Base-by-base conservation (phyloP, 805 yeast genomes). In the Spathaspora sp. region DNA sequence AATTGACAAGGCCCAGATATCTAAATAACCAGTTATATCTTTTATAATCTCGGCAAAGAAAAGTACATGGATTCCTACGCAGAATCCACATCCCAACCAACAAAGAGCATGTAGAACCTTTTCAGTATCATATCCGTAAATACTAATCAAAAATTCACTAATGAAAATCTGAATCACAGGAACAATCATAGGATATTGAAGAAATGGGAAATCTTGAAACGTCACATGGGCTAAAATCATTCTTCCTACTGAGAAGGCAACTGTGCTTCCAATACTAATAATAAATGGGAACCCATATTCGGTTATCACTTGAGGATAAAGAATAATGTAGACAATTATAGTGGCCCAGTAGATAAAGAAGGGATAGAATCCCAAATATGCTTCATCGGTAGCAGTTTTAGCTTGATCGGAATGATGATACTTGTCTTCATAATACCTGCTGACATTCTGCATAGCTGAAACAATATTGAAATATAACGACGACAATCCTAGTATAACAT, bases 241-340 rank as follows among this genome's bases (percentile, higher is more conserved):
- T 64, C 94, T 81, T 4, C 97, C 97, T n/a, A 93, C 97, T 3
- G 82, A 75, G 61, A 88, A 86, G 0, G 98, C 97, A 57, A 87
- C 70, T 1, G 87, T 79, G 48, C 86, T 76, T 1, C 96, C 96
- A 60, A 88, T 82, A 28, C 92, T 80, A 46, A 87, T 62, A 19
- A 85, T 71, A 57, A 86, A 76, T 32, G 96, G 87, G 48, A 79
- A 67, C 1, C 79, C 76, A 57, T 70, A 69, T 2, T 57, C 57
- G 29, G 66, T 54, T 44, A 89, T 64, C 23, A 82, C 69, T 18
- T 76, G 72, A 7, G 92, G 83, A 64, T 80, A 78, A 18, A 79
- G 63, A 50, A 76, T 61, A 14, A 78, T 64, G 63, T 86, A 70
- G 4, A 76, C 47, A 29, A 78, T 68, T 4, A 86, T 75, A 1